phyloP scores from a whole-genome alignment of 2,329 filamentous ascomycete genomes.

The Kalaharituber pfeilii region DNA sequence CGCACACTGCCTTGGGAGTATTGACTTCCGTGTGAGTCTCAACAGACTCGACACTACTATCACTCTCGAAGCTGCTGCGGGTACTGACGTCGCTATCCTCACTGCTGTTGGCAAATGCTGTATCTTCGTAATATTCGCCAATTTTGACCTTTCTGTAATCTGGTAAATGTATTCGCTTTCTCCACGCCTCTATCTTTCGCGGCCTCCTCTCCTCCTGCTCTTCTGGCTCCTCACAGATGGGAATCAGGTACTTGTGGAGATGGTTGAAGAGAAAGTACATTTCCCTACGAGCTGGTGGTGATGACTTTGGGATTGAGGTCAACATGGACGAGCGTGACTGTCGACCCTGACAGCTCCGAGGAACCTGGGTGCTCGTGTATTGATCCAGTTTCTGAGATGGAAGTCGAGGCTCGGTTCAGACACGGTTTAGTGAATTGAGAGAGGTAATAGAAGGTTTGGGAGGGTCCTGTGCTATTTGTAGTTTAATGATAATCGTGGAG shows the following conservation, averaged over 20 bases:
- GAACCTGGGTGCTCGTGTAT: too few species aligned
- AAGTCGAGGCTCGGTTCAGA: too few species aligned
- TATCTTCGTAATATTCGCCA: neutral
- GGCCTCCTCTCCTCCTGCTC: neutral
- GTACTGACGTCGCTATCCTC: neutral
- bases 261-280: neutral
- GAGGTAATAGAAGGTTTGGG: too few species aligned
- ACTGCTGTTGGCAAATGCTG: neutral
- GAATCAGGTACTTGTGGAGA: neutral
- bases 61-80: neutral
- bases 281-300: neutral
- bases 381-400: too few species aligned
- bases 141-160: conserved; percentile 2
- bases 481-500: too few species aligned
- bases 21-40: neutral
- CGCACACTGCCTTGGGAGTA: neutral
- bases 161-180: neutral
- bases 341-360: too few species aligned
- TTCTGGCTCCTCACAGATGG: neutral
- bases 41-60: neutral
- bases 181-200: neutral
- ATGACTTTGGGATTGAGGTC: too few species aligned
- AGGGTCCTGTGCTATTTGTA: too few species aligned
- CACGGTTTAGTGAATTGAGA: too few species aligned
- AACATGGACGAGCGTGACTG: too few species aligned